phyloP scores from a whole-genome alignment of 1,284 basidiomycete genomes.

The Takashimella koratensis region DNA sequence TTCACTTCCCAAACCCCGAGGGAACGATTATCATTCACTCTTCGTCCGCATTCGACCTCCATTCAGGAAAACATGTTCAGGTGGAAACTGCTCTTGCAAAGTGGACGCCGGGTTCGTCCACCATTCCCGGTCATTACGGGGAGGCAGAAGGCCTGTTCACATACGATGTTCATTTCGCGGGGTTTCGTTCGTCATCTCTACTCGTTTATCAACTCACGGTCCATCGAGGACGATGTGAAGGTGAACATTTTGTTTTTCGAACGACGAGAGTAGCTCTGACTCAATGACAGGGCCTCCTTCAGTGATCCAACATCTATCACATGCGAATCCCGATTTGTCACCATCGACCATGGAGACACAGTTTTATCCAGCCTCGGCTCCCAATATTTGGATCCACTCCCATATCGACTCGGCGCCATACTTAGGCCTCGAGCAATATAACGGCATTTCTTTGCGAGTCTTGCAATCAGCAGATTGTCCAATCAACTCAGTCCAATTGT shows the following conservation, averaged over 20 bases:
- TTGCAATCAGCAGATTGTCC: slow-evolving; percentile 48
- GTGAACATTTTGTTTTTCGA: neutral
- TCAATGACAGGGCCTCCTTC: slow-evolving; percentile 17
- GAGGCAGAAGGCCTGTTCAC: neutral
- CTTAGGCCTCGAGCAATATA: slow-evolving; percentile 35
- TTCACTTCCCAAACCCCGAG: neutral
- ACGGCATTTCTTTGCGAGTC: slow-evolving; percentile 27
- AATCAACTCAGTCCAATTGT: slow-evolving; percentile 53
- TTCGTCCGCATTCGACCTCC: neutral
- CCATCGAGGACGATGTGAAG: no score
- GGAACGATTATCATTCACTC: neutral
- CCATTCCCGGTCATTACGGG: no score
- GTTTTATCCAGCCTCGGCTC: slow-evolving; percentile 57
- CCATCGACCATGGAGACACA: slow-evolving; percentile 67
- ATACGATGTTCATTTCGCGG: slow-evolving; percentile 3
- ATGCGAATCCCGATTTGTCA: slow-evolving; percentile 58
- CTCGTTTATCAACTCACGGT: no score
- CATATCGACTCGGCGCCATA: slow-evolving; percentile 66
- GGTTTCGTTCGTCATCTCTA: slow-evolving; percentile 4
- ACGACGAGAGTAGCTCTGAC: neutral
- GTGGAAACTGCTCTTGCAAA: slow-evolving; percentile 11
- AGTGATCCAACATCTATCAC: slow-evolving; percentile 38
- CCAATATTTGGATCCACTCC: slow-evolving; percentile 62
- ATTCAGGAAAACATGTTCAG: slow-evolving; percentile 2
- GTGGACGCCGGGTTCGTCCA: neutral